Evolutionary conservation across 345 rosid species (phyloP), one percentile per base, ranked within the genome.

Genomic region (Acer negundo): DNA sequence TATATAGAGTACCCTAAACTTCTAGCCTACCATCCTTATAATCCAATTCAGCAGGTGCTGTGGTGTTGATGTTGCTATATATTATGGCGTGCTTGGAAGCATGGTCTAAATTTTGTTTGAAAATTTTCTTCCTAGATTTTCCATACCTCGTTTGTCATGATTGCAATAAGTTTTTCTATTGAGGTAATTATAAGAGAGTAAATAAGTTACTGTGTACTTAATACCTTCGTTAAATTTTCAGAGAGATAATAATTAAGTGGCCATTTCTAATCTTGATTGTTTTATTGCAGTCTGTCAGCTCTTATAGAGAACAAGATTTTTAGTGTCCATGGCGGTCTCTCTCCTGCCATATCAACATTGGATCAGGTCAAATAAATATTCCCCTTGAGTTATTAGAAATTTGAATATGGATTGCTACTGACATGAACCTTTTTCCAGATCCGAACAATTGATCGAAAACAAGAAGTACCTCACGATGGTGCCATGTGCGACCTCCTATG

Each of bases 381-480:
- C 72, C 75, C 68, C 76, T 77, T 24, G 75, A 46, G 53, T 75
- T 62, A 49, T 78, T 59, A n/a, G 62, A 68, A 64, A 24, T 82
- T 73, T 47, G 28, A 66, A 40, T 51, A 69, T 74, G 55, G 68
- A 35, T 16, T 42, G 12, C 31, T 40, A 7, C 82, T 80, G 46
- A 82, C 42, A 42, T 58, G 20, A 69, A 58, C 72, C 12, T 63
- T 78, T 80, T 70, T 56, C 64, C 90, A 96, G 98, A 94, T 97
- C 63, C 94, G 98, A 79, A 89, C 86, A 19, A 97, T 97, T 84
- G 96, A 97, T 77, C 87, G 96, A 75, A 97, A 97, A 85, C 98
- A 94, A 89, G 99, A 97, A 89, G 98, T 97, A 51, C 99, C 99
- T 78, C 99, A 94, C 79, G 98, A 97, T 82, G 99, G 99, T 73